Evolutionary conservation across 1,284 basidiomycete genomes (phyloP), one percentile per base, ranked within the genome.

Genomic region (Cryptococcus sp.): DNA sequence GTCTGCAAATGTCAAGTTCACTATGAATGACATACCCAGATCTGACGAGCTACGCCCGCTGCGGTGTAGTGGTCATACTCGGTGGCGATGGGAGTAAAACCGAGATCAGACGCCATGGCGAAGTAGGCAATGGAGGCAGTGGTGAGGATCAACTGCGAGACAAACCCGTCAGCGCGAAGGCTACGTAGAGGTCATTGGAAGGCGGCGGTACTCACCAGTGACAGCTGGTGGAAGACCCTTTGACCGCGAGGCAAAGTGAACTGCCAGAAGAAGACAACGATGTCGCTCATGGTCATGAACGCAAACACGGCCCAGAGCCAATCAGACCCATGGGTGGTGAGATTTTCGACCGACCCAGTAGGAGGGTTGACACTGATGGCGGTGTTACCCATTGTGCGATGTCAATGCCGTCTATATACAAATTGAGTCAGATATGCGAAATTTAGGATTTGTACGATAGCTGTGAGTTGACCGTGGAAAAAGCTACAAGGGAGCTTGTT

Each of bases 101-200:
- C 86, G 52, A 86, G 80, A 70, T 86, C 80, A 13, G 84, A 84
- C 0, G 86, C 86, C 82, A 86, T 83, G 19, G 80, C 78, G 72
- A 85, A 86, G 78, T 80, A 79, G 23, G 80, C 70, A 50, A 84
- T 72, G 2, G 76, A 57, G 0, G 79, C 70, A 1, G 81, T 81
- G 3, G 80, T 76, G 22, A 85, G 70, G 19, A 84, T 78, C 60
- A 83, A 64, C 63, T 64, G 50, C 3, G 50, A n/a, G n/a, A 2
- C 29, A 34, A 10, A 34, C 3, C 13, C 29, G 29, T 34, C 29
- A 34, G 13, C 29, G 13, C 8, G 8, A 13, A 13, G 2, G 8
- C 8, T 34, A 13, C 29, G 8, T 13, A 34, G 8, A 10, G 2
- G 29, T 34, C 29, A 10, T 34, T 34, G 3, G 19, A 25, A 39